Percentiles rank a stretch among this genome's conserved stretches.
Evolutionary conservation across 441 rosid species (phyloP).

Genomic region (Arabidopsis lyrata): DNA sequence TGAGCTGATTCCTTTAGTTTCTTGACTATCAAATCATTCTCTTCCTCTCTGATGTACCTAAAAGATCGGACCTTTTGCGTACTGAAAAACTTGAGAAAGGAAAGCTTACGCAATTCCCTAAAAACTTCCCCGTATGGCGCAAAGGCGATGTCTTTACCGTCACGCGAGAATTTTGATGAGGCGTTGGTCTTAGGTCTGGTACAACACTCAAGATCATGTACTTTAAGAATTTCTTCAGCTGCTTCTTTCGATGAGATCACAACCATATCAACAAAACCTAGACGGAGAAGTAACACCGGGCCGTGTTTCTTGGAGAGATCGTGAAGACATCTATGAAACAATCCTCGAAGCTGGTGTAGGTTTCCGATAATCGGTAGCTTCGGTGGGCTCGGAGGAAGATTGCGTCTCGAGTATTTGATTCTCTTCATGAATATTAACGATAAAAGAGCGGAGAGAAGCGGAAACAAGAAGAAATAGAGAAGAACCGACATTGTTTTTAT

Average conservation of each 20-base stretch:
- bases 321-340: conserved; percentile 46
- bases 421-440: conserved; percentile 6
- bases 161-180: conserved; percentile 39
- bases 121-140: conserved; percentile 49
- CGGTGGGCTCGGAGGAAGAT: conserved; percentile 57
- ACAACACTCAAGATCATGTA: conserved; percentile 55
- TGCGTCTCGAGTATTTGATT: neutral
- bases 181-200: conserved; percentile 49
- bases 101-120: conserved; percentile 52
- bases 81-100: conserved; percentile 50
- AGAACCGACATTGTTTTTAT: conserved; percentile 27
- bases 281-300: conserved; percentile 50
- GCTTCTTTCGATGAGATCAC: conserved; percentile 54
- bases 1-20: conserved; percentile 40
- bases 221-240: conserved; percentile 52
- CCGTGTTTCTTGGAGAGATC: conserved; percentile 55
- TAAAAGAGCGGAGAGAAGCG: neutral
- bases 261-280: conserved; percentile 41
- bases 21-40: conserved; percentile 42
- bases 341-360: conserved; percentile 49
- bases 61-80: conserved; percentile 50
- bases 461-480: conserved; percentile 5
- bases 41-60: conserved; percentile 51
- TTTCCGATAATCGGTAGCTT: conserved; percentile 59
- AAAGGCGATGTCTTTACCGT: conserved; percentile 47